Base-by-base conservation (phyloP, 2,329 filamentous ascomycete genomes). In the Ophiocordyceps camponoti-rufipedis region DNA sequence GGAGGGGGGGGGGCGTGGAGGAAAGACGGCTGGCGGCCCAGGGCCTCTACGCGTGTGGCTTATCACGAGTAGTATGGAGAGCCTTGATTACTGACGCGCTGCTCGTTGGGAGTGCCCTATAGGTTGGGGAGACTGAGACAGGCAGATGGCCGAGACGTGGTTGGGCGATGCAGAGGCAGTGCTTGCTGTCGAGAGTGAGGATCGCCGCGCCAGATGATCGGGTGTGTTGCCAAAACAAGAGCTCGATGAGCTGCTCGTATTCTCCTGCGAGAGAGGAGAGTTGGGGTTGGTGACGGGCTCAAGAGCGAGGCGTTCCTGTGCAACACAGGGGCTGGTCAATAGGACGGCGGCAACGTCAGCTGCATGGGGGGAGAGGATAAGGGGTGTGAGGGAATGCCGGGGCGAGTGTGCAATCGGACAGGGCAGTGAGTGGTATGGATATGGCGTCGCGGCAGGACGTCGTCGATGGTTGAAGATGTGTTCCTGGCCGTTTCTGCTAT, bases 211-310 rank as follows among this genome's bases (percentile, higher is more conserved):
- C 45, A 45, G 50, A 46, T 54, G 55, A 51, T 52, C 51, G 53
- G 51, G 52, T 48, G 49, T 44, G 51, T 45, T 51, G 48, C 49
- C 49, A 52, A 50, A 44, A 51, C 41, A 43, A 48, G 51, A 51
- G 51, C 47, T 28, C 16, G 12, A 52, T 48, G 46, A 54, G 51
- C 43, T 50, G 52, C 56, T 61, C 59, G 59, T 61, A 60, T 61
- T 55, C 52, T 55, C 48, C 43, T 43, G 23, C 23, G 42, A 47
- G 46, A 51, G 35, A 43, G 47, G 49, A 48, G 46, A 51, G 50
- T 48, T 46, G 55, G 58, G 49, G 48, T 46, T 50, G 41, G 47
- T 33, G 50, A 50, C 47, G 53, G 23, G 10, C 46, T 45, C 47
- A 45, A 48, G 45, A 44, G 42, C 43, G 50, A 52, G 52, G 47